A percentile compares a stretch with the other conserved stretches of the same genome.
Evolutionary conservation across 139 green algal species (phyloP).

Genomic region (Chlamydomonas eustigma): DNA sequence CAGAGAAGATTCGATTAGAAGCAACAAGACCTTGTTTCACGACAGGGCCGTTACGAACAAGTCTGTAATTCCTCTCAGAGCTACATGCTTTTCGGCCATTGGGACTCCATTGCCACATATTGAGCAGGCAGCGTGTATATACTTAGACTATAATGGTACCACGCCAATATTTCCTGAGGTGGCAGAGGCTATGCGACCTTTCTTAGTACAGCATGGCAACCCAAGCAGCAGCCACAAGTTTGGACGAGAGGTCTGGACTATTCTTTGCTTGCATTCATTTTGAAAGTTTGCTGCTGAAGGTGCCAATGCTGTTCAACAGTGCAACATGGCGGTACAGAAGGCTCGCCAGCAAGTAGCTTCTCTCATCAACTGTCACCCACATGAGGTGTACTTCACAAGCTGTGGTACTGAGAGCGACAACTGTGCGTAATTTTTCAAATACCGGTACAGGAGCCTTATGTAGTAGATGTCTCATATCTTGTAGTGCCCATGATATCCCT

Average conservation of each 20-base stretch:
- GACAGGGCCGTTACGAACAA: too few species aligned
- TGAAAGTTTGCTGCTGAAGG: too few species aligned
- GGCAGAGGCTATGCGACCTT: slow-evolving; percentile 56
- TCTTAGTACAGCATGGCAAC: slow-evolving; percentile 53
- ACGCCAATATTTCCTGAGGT: slow-evolving; percentile 61
- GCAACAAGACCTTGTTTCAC: too few species aligned
- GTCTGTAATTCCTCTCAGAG: too few species aligned
- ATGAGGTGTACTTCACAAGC: slow-evolving; percentile 52
- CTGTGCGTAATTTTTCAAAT: slow-evolving; percentile 17
- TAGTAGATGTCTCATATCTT: too few species aligned
- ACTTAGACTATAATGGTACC: slow-evolving; percentile 64
- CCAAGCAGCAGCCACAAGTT: slow-evolving; percentile 56
- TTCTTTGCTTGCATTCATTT: too few species aligned
- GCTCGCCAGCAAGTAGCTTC: slow-evolving; percentile 52
- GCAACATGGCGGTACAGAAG: slow-evolving; percentile 32
- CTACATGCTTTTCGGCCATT: too few species aligned
- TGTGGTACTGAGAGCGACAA: slow-evolving; percentile 50
- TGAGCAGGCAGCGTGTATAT: slow-evolving; percentile 30
- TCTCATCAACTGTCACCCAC: slow-evolving; percentile 31
- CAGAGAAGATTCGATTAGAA: too few species aligned
- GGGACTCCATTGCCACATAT: neutral
- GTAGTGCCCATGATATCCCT: too few species aligned
- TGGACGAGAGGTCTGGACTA: slow-evolving; percentile 30
- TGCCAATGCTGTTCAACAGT: too few species aligned
- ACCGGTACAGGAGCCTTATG: too few species aligned